Evolutionary conservation across 768 basidiomycete genomes (phyloP).

Genomic region (Lactarius pseudohatsudake): DNA sequence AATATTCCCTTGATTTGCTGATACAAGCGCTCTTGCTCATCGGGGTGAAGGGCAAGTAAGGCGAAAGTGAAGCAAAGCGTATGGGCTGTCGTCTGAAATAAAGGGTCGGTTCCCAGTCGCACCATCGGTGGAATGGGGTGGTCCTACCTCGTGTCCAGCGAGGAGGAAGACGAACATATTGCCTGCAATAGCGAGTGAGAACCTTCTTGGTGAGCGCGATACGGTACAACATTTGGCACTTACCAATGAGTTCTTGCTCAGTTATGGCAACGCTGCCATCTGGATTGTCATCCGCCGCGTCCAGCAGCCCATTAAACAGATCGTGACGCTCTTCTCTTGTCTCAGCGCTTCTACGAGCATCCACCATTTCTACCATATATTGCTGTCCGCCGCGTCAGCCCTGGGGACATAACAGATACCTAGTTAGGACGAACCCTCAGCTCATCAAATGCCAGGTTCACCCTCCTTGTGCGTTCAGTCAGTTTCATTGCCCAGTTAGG

Average conservation of each 20-base stretch:
- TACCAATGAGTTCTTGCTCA: conserved; percentile 32
- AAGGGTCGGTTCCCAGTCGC: background rate
- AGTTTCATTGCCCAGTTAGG: conserved; percentile 43
- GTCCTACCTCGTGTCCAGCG: conserved; percentile 37
- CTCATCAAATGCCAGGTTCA: conserved; percentile 44
- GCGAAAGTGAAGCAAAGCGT: conserved; percentile 42
- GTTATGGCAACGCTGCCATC: conserved; percentile 23
- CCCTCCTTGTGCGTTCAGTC: conserved; percentile 37
- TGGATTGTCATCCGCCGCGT: conserved; percentile 23
- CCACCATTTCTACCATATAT: conserved; percentile 35
- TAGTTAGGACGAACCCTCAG: conserved; percentile 36
- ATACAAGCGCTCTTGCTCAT: conserved; percentile 44
- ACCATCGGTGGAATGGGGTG: background rate
- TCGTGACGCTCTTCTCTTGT: conserved; percentile 31
- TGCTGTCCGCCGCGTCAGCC: conserved; percentile 11
- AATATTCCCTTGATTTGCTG: conserved; percentile 39
- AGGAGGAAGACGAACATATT: conserved; percentile 38
- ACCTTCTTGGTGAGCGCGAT: background rate
- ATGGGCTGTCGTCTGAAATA: conserved; percentile 39
- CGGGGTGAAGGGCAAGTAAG: conserved; percentile 43
- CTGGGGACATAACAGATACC: background rate
- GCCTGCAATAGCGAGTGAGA: conserved; percentile 4
- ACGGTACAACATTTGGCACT: background rate
- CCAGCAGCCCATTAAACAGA: conserved; percentile 33
- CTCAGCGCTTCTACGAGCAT: conserved; percentile 20